Conservation (phyloP, 805 yeast species). For the Grigorovia jiainica region DNA sequence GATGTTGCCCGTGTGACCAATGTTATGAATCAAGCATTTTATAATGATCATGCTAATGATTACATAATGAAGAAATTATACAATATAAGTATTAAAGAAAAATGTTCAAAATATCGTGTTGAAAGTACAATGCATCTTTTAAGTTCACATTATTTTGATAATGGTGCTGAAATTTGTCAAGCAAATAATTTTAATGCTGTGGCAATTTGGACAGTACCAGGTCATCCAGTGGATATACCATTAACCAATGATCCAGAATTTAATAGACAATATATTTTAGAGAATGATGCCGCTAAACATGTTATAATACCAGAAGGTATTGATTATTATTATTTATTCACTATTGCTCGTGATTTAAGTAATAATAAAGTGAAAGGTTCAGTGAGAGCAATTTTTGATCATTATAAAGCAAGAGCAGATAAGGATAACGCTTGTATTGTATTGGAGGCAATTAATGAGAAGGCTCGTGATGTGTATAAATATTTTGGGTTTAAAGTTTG, state of each 20-base stretch:
- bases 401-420: slow-evolving; percentile 24
- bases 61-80: slow-evolving; percentile 25
- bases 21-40: slow-evolving; percentile 20
- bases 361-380: slow-evolving; percentile 25
- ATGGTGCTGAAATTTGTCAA: slow-evolving; percentile 27
- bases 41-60: slow-evolving; percentile 19
- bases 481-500: slow-evolving; percentile 27
- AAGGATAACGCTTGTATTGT: slow-evolving; percentile 22
- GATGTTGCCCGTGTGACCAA: neutral
- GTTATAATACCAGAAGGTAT: slow-evolving; percentile 20
- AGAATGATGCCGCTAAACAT: slow-evolving; percentile 13
- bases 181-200: slow-evolving; percentile 28
- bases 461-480: slow-evolving; percentile 27
- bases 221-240: slow-evolving; percentile 15
- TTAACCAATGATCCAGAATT: slow-evolving; percentile 12
- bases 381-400: slow-evolving; percentile 24
- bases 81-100: slow-evolving; percentile 16
- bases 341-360: slow-evolving; percentile 25
- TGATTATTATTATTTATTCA: slow-evolving; percentile 25
- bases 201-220: slow-evolving; percentile 26
- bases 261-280: slow-evolving; percentile 23
- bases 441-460: slow-evolving; percentile 26
- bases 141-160: slow-evolving; percentile 18
- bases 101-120: slow-evolving; percentile 16
- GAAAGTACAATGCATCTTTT: slow-evolving; percentile 20